Conservation (phyloP, 1,139 yeast genomes). For the Ogataea hybrid region DNA sequence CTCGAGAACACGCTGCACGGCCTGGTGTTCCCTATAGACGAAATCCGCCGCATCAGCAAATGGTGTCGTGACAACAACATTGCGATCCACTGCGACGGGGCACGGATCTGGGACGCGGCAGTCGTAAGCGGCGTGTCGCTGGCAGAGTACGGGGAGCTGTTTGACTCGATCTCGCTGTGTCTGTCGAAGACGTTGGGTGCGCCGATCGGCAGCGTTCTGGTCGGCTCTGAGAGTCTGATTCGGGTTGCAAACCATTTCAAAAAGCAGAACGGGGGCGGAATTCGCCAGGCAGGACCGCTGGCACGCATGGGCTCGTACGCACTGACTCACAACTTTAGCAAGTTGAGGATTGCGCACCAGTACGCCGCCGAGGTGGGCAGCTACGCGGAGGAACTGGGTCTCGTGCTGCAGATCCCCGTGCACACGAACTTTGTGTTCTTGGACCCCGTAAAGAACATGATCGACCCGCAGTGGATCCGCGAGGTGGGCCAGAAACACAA, state of each 20-base stretch:
- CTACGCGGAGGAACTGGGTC: slow-evolving; percentile 53
- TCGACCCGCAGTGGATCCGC: slow-evolving; percentile 56
- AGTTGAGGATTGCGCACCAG: slow-evolving; percentile 57
- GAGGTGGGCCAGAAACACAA: slow-evolving; percentile 51
- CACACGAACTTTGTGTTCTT: slow-evolving; percentile 86
- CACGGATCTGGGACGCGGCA: slow-evolving; percentile 91
- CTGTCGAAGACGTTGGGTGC: slow-evolving; percentile 92
- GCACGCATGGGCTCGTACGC: slow-evolving; percentile 81
- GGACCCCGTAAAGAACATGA: slow-evolving; percentile 57
- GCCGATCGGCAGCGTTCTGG: slow-evolving; percentile 89
- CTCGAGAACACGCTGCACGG: slow-evolving; percentile 91
- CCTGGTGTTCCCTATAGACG: slow-evolving; percentile 75
- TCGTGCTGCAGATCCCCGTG: slow-evolving; percentile 68
- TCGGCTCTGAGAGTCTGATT: slow-evolving; percentile 61
- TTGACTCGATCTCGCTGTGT: slow-evolving; percentile 88
- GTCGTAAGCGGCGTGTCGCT: slow-evolving; percentile 71
- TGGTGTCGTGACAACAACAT: slow-evolving; percentile 68
- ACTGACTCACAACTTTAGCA: slow-evolving; percentile 68
- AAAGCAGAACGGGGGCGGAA: slow-evolving; percentile 94
- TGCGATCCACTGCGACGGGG: slow-evolving; percentile 86
- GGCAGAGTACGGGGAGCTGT: slow-evolving; percentile 69
- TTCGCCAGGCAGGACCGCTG: slow-evolving; percentile 85
- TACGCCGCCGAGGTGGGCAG: slow-evolving; percentile 66
- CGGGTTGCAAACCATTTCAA: slow-evolving; percentile 81
- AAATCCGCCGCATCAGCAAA: slow-evolving; percentile 65